Percentiles rank a stretch among this genome's conserved stretches.
Conservation (phyloP, 192 early-diverging fungal genomes). For the Backusella parvicylindrica region DNA sequence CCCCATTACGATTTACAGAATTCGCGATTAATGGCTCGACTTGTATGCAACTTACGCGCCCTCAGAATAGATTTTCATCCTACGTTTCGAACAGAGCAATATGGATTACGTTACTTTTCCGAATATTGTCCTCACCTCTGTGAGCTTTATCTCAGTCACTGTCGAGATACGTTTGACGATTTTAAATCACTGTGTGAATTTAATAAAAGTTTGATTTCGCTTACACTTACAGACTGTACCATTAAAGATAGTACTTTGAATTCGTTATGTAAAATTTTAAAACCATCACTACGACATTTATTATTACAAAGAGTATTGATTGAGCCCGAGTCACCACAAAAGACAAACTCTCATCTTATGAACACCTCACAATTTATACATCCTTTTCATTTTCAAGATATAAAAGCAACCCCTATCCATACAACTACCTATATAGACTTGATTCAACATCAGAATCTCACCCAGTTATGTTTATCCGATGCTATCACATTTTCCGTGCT, state of each 20-base stretch:
- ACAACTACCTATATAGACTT: conserved; percentile 16
- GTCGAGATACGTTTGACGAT: conserved; percentile 33
- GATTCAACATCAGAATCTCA: conserved; percentile 13
- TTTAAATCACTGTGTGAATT: conserved; percentile 21
- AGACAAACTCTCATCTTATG: not conserved
- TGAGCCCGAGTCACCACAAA: conserved; percentile 9
- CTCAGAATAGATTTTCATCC: conserved; percentile 34
- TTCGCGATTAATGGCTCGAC: conserved; percentile 26
- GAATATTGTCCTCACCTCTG: conserved; percentile 21
- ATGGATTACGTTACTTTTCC: conserved; percentile 27
- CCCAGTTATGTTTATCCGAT: conserved; percentile 25
- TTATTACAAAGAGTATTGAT: conserved; percentile 25
- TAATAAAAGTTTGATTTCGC: not conserved
- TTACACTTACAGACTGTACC: conserved; percentile 24
- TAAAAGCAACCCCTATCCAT: conserved; percentile 10
- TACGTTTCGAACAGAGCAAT: conserved; percentile 13
- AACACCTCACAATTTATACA: not conserved
- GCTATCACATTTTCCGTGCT: conserved; percentile 10
- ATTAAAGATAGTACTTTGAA: conserved; percentile 22
- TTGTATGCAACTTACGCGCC: conserved; percentile 27
- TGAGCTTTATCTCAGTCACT: conserved; percentile 32
- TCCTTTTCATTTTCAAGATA: conserved; percentile 2
- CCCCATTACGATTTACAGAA: conserved; percentile 27
- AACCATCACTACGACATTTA: conserved; percentile 8
- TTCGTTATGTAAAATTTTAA: not conserved